phyloP scores from a whole-genome alignment of 2,329 filamentous ascomycete genomes.

The Venturia aucupariae region DNA sequence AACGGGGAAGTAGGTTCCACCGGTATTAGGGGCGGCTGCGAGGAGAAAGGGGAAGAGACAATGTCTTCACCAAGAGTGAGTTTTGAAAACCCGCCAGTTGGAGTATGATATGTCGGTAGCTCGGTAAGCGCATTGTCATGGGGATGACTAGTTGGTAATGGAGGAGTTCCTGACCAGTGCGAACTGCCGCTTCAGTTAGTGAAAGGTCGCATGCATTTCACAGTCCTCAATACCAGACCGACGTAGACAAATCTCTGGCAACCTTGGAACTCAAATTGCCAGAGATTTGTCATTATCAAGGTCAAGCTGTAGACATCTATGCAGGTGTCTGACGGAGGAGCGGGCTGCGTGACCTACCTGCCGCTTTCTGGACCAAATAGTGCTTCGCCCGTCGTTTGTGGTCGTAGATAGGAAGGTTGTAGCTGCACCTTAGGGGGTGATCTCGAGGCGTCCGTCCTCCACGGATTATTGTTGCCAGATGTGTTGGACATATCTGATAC shows the following conservation, averaged over 20 bases:
- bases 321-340: not conserved
- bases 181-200: not conserved
- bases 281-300: not conserved
- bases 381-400: slow-evolving; percentile 14
- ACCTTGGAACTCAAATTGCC: slow-evolving; percentile 9
- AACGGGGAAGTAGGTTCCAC: not conserved
- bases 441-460: not conserved
- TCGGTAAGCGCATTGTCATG: not conserved
- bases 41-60: not conserved
- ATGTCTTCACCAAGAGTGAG: not conserved
- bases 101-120: slow-evolving; percentile 2
- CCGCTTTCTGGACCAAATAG: slow-evolving; percentile 5
- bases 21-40: not conserved
- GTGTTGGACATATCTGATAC: not conserved
- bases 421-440: slow-evolving; percentile 6
- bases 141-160: not conserved
- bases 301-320: not conserved
- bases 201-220: not conserved
- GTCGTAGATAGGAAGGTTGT: slow-evolving; percentile 12
- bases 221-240: not conserved
- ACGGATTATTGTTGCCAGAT: slow-evolving; percentile 7
- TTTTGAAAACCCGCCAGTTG: not conserved
- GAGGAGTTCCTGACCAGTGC: slow-evolving; percentile 4
- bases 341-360: not conserved
- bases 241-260: not conserved